Percentiles rank a stretch among this genome's conserved stretches.
Conservation (phyloP, 140 eudicot species). For the Bidens hawaiensis region DNA sequence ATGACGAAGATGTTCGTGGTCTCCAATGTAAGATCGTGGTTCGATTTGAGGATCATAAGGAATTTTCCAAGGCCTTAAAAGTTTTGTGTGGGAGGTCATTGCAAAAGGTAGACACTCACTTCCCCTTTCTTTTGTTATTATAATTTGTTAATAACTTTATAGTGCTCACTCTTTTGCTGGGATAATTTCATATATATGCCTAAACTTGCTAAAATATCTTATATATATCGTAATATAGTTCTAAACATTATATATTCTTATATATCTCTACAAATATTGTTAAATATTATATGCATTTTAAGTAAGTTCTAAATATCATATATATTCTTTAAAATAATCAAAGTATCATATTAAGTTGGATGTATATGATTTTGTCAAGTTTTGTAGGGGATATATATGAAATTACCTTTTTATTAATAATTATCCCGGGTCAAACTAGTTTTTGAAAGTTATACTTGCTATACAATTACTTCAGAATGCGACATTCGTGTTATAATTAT, state of each 20-base stretch:
- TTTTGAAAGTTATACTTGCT: neutral
- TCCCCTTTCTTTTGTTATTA: neutral
- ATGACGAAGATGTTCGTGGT: constrained; percentile 57
- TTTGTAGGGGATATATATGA: no score
- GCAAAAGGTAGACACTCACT: constrained; percentile 53
- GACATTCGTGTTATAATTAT: neutral
- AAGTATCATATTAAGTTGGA: no score
- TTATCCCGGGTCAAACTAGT: neutral
- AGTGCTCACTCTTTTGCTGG: no score
- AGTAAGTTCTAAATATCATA: no score
- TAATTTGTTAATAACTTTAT: neutral
- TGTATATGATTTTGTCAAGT: no score
- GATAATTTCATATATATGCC: no score
- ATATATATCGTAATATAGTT: no score
- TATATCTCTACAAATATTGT: no score
- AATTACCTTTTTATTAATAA: neutral
- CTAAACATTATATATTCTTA: no score
- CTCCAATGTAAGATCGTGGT: constrained; percentile 85
- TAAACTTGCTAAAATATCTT: no score
- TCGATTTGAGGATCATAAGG: constrained; percentile 54
- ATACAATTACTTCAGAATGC: neutral
- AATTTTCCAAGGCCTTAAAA: constrained; percentile 71
- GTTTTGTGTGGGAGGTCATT: constrained; percentile 71
- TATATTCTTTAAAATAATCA: no score
- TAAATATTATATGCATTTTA: no score